phyloP scores from a whole-genome alignment of 1,284 basidiomycete species.

The Cutaneotrichosporon dermatis region DNA sequence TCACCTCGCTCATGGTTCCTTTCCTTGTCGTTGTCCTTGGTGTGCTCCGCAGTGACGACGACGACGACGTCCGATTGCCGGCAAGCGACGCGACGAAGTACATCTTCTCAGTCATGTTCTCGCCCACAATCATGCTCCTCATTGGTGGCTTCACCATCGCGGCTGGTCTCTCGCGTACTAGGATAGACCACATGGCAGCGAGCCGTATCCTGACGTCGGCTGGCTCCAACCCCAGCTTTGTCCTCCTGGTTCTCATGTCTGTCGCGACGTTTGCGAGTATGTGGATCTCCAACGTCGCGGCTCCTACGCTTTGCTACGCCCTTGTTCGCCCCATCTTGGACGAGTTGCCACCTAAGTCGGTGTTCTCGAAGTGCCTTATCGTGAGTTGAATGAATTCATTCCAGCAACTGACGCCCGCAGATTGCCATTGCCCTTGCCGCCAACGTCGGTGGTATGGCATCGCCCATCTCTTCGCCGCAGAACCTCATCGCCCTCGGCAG shows the following conservation, averaged over 20 bases:
- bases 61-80: constrained; percentile 54
- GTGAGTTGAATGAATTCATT: constrained; percentile 53
- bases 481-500: constrained; percentile 86
- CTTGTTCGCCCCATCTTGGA: constrained; percentile 94
- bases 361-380: constrained; percentile 87
- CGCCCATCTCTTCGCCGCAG: constrained; percentile 88
- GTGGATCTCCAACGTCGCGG: constrained; percentile 99
- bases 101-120: constrained; percentile 60
- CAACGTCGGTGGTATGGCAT: constrained; percentile 96
- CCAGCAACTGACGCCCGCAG: constrained; percentile 47
- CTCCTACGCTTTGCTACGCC: constrained; percentile 94
- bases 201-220: constrained; percentile 88
- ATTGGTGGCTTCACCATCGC: constrained; percentile 99
- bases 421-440: constrained; percentile 94
- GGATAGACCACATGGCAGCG: constrained; percentile 89
- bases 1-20: constrained; percentile 87
- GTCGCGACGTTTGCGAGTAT: constrained; percentile 98
- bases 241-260: constrained; percentile 90
- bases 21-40: constrained; percentile 80
- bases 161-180: constrained; percentile 91
- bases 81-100: constrained; percentile 77
- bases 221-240: constrained; percentile 77
- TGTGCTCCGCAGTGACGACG: constrained; percentile 66
- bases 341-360: constrained; percentile 78
- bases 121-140: constrained; percentile 79